Evolutionary conservation across 495 filamentous ascomycete genomes (phyloP), one percentile per base, ranked within the genome.

Genomic region (Trichoderma erinaceum): DNA sequence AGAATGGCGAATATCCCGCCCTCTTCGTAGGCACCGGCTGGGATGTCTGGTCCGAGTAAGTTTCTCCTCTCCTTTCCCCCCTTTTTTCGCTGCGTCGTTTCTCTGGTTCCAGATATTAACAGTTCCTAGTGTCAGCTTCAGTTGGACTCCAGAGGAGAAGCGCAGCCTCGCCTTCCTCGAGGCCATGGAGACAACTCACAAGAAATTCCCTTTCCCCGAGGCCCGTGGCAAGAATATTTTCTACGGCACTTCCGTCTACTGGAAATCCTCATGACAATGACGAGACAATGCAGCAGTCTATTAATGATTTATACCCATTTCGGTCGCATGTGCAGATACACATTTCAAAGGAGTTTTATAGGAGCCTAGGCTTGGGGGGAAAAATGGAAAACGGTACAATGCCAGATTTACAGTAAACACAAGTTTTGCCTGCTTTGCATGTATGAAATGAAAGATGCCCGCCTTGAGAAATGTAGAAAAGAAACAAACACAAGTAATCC

Each of bases 1-100:
- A 70, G 1, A 38, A 38, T 10, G 73, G 65, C 4, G 41, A 63
- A 8, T 66, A 72, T 13, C 84, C 84, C 16, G 73, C 68, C 2
- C 68, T 82, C 13, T 80, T 78, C 35, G 72, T 86, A 13, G 83
- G 83, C 0, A 80, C 78, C 8, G 71, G 75, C 2, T 69, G 74
- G 18, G 70, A 77, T 1, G 72, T 75, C 7, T 83, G 80, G 80
- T 72, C 78, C 65, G 73, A 70, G 68, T 76, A 78, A 66, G 71
- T 73, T n/a, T 41, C 29, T 70, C 13, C 16, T 27, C 29, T 23
- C 35, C 35, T 68, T 69, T 4, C 64, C 65, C 4, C 18, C 65
- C 13, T 35, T 29, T 38, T 16, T 41, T 48, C 44, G 18, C 44
- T 8, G 21, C 11, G 4, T 23, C 50, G 16, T 58, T 23, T 12